Conservation (phyloP, 2,329 filamentous ascomycete genomes). For the Arthrobotrys sphaeroides region DNA sequence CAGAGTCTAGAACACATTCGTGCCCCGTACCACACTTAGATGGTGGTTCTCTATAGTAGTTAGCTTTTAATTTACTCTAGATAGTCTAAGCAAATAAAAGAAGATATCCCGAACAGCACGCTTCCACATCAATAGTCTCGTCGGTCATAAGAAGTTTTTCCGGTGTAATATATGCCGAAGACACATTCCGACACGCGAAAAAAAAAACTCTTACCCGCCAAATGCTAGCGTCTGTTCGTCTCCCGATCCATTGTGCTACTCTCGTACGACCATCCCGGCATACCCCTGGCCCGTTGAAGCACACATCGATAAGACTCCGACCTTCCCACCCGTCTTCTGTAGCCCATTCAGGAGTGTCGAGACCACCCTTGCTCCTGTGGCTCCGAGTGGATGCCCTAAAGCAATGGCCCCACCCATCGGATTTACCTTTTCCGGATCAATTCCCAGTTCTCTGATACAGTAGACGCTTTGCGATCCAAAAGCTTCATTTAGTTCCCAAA, state of each 20-base stretch:
- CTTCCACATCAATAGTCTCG: background rate
- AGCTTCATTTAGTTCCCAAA: constrained; percentile 95
- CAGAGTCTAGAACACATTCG: constrained; percentile 1
- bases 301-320: constrained; percentile 93
- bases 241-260: constrained; percentile 62
- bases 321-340: constrained; percentile 73
- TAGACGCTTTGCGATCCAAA: constrained; percentile 71
- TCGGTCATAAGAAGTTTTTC: background rate
- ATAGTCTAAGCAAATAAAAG: background rate
- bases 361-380: constrained; percentile 83
- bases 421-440: constrained; percentile 78
- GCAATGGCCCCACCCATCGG: constrained; percentile 93
- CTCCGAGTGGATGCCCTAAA: constrained; percentile 89
- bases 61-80: constrained; percentile 16
- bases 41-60: constrained; percentile 11
- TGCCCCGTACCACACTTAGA: background rate
- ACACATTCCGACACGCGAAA: constrained; percentile 35
- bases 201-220: constrained; percentile 21
- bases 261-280: constrained; percentile 73
- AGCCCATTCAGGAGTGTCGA: constrained; percentile 76
- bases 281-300: constrained; percentile 84
- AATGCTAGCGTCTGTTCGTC: constrained; percentile 27
- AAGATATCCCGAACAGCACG: background rate
- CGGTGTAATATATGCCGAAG: constrained; percentile 2
- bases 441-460: constrained; percentile 65